Evolutionary conservation across 108 stramenopile species (phyloP).

Genomic region (Schizochytrium sp.): DNA sequence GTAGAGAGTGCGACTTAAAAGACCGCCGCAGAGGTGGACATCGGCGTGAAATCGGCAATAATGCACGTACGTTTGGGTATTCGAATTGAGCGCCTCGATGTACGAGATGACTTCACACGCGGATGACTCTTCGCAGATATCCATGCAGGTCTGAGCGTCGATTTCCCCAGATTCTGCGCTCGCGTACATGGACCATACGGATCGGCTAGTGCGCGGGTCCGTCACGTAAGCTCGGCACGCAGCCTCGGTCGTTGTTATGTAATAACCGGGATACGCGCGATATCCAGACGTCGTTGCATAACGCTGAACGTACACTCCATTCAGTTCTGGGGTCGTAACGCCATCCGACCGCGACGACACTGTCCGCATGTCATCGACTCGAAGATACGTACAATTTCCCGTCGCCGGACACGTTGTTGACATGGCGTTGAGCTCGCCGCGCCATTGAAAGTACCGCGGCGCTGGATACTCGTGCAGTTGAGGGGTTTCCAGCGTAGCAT

Average conservation of each 20-base stretch:
- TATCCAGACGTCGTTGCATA: not conserved
- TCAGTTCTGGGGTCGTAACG: not conserved
- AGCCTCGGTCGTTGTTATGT: not conserved
- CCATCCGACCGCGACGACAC: not conserved
- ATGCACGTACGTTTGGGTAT: not conserved
- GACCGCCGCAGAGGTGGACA: not conserved
- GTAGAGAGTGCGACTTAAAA: not conserved
- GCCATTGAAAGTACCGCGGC: constrained; percentile 12
- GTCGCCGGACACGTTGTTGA: not conserved
- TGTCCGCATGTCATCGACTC: not conserved
- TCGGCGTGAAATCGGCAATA: not conserved
- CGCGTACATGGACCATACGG: not conserved
- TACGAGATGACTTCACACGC: not conserved
- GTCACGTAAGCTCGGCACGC: not conserved
- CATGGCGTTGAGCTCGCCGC: not conserved
- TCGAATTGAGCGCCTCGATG: not conserved
- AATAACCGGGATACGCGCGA: not conserved
- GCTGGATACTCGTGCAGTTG: not conserved
- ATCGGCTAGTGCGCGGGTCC: not conserved
- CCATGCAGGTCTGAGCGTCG: not conserved
- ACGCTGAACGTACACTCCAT: not conserved
- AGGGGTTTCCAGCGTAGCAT: not conserved
- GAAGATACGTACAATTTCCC: not conserved
- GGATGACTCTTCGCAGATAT: not conserved
- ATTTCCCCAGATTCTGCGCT: not conserved